Conservation (phyloP, 1,284 basidiomycete species). For the Trichosporon coremiiforme region DNA sequence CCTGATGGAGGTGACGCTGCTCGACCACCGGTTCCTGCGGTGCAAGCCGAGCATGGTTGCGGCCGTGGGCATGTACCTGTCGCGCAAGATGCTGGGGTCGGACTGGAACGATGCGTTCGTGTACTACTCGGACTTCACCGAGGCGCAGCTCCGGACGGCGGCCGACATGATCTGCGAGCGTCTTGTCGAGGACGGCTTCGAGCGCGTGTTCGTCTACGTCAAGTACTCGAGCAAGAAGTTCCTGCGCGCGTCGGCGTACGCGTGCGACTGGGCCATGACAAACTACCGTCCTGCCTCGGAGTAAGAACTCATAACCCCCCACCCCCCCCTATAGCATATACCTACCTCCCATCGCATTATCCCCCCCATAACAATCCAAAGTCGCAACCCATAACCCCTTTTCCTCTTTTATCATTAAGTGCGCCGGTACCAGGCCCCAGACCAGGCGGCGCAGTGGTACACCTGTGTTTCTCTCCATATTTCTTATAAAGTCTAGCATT, state of each 20-base stretch:
- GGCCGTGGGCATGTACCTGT: conserved; percentile 97
- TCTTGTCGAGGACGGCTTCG: conserved; percentile 77
- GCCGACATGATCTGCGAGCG: conserved; percentile 83
- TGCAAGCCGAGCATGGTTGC: conserved; percentile 93
- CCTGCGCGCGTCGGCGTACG: conserved; percentile 70
- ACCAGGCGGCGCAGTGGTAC: conserved; percentile 18
- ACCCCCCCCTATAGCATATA: neutral
- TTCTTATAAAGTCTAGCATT: conserved; percentile 3
- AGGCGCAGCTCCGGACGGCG: conserved; percentile 82
- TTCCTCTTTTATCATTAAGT: conserved; percentile 5
- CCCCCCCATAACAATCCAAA: neutral
- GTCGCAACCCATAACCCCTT: neutral
- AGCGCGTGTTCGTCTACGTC: conserved; percentile 84
- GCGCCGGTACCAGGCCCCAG: neutral
- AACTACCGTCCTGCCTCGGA: conserved; percentile 25
- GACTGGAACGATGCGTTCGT: conserved; percentile 92
- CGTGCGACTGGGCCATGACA: conserved; percentile 59
- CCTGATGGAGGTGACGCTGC: conserved; percentile 91
- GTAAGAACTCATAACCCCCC: neutral
- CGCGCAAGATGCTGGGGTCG: conserved; percentile 85
- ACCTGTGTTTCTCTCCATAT: conserved; percentile 21
- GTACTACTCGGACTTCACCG: conserved; percentile 90
- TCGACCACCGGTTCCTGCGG: conserved; percentile 90
- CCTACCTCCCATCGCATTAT: neutral
- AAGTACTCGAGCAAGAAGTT: conserved; percentile 98